Evolutionary conservation across 805 yeast genomes (phyloP).

Genomic region (Allodekkera sacchari): DNA sequence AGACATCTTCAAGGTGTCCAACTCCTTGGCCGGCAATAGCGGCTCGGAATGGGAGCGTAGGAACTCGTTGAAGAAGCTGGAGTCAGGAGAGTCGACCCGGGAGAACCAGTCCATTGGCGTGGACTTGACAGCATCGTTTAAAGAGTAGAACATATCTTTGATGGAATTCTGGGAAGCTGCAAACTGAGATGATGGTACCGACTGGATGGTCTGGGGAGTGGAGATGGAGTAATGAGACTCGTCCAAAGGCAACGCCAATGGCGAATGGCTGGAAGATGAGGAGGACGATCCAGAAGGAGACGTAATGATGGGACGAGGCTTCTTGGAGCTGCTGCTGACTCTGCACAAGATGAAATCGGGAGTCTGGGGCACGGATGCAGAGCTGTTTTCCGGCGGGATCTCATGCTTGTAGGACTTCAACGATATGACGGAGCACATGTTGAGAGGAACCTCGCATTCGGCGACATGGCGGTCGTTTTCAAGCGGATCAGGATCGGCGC

Average conservation of each 20-base stretch:
- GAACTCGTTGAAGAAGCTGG: neutral
- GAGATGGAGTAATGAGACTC: conserved; percentile 1
- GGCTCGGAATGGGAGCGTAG: neutral
- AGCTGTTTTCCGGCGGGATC: conserved; percentile 6
- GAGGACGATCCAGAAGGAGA: conserved; percentile 4
- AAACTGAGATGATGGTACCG: too few species aligned
- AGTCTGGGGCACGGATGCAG: conserved; percentile 2
- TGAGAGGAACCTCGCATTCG: conserved; percentile 17
- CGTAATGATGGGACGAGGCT: conserved; percentile 2
- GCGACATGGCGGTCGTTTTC: conserved; percentile 3
- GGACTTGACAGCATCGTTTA: conserved; percentile 8
- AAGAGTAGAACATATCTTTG: conserved; percentile 19
- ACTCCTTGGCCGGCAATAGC: neutral
- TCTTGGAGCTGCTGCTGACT: too few species aligned
- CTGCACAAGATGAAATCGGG: conserved; percentile 1
- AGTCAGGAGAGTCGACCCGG: too few species aligned
- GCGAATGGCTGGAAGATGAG: neutral
- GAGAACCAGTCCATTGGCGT: neutral
- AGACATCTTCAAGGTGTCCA: neutral
- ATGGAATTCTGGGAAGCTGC: conserved; percentile 12
- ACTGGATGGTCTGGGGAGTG: neutral
- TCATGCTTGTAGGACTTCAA: conserved; percentile 16
- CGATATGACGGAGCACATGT: conserved; percentile 20
- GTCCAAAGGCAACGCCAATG: conserved; percentile 1
- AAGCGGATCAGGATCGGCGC: conserved; percentile 1